These are phyloP conservation scores for Wickerhamomyces xylosicus DNA, from an alignment of 805 yeast genomes.

Conservation along the genomic window DNA sequence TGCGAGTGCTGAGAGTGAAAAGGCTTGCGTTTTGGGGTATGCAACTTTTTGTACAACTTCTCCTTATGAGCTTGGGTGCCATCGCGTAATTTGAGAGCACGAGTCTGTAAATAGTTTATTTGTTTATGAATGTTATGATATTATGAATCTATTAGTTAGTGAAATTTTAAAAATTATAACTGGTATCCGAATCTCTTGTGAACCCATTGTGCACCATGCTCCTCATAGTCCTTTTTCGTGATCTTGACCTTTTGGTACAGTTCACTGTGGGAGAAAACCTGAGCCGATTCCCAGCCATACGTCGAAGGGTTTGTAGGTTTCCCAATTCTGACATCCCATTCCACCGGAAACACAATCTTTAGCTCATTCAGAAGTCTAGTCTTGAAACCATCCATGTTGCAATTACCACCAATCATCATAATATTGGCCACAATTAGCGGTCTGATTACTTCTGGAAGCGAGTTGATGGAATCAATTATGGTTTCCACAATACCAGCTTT, in stretches of 20 bases:
- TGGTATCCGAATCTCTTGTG: slow-evolving; percentile 32
- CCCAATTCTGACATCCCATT: slow-evolving; percentile 50
- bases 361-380: slow-evolving; percentile 52
- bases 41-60: slow-evolving; percentile 71
- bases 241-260: slow-evolving; percentile 42
- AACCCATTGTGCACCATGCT: slow-evolving; percentile 58
- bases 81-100: slow-evolving; percentile 28
- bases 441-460: slow-evolving; percentile 62
- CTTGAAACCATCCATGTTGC: slow-evolving; percentile 58
- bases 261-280: slow-evolving; percentile 21
- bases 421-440: slow-evolving; percentile 77
- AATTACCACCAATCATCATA: slow-evolving; percentile 73
- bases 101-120: background rate
- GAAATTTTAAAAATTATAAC: slow-evolving; percentile 4
- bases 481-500: slow-evolving; percentile 72
- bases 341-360: slow-evolving; percentile 58
- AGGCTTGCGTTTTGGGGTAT: slow-evolving; percentile 91
- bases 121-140: background rate
- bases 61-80: slow-evolving; percentile 77
- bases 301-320: slow-evolving; percentile 28
- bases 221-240: slow-evolving; percentile 72
- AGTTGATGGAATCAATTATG: slow-evolving; percentile 54
- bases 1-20: slow-evolving; percentile 56
- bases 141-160: too few relatives aligned
- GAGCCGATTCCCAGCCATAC: slow-evolving; percentile 52